These are phyloP conservation scores for Amanita thiersii DNA, from an alignment of 768 basidiomycete species.

Conservation along the genomic window DNA sequence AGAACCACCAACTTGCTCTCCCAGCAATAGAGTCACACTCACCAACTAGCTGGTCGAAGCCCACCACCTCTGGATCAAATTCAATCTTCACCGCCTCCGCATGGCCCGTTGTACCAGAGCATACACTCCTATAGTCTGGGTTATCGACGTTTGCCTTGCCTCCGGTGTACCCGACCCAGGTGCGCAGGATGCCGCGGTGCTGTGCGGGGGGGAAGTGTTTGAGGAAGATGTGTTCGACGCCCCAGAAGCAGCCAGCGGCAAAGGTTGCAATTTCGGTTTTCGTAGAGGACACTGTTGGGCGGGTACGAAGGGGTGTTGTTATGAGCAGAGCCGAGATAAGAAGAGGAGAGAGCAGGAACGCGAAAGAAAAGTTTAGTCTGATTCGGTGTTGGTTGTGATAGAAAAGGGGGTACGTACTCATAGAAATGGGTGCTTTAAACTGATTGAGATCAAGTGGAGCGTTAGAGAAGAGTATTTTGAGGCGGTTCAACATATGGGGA, in stretches of 20 bases:
- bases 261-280: slow-evolving; percentile 35
- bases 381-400: too few relatives aligned
- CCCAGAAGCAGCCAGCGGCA: slow-evolving; percentile 77
- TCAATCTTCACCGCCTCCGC: slow-evolving; percentile 85
- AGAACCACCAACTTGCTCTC: too few relatives aligned
- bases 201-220: slow-evolving; percentile 67
- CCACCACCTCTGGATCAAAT: slow-evolving; percentile 72
- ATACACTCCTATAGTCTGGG: slow-evolving; percentile 71
- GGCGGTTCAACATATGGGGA: background rate
- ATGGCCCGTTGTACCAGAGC: slow-evolving; percentile 74
- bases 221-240: slow-evolving; percentile 77
- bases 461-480: slow-evolving; percentile 1
- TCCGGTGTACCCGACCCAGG: slow-evolving; percentile 75
- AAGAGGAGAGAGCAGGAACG: background rate
- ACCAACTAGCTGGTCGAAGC: slow-evolving; percentile 85
- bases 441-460: slow-evolving; percentile 25
- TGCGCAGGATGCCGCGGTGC: slow-evolving; percentile 69
- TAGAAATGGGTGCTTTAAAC: slow-evolving; percentile 33
- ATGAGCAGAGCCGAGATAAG: background rate
- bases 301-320: background rate
- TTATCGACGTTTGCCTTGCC: slow-evolving; percentile 44
- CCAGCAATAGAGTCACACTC: too few relatives aligned
- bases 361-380: background rate
- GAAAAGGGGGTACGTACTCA: slow-evolving; percentile 25
- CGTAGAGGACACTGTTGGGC: slow-evolving; percentile 11